phyloP scores from a whole-genome alignment of 1,139 yeast species.

The Hemisphaericaspora xylofermentans region DNA sequence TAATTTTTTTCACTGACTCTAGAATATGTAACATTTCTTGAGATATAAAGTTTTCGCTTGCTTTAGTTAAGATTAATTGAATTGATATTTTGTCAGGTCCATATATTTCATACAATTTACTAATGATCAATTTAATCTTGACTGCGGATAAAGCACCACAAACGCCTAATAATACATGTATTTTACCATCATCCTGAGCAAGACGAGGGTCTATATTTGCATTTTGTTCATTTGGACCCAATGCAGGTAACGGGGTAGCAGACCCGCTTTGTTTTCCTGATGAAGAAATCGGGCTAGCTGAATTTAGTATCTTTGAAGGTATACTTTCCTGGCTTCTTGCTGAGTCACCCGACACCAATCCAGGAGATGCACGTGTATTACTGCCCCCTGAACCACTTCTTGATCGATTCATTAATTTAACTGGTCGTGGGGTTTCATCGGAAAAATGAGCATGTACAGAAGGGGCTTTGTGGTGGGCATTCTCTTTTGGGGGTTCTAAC shows the following conservation, averaged over 20 bases:
- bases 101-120: slow-evolving; percentile 76
- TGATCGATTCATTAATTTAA: slow-evolving; percentile 33
- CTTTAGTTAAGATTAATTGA: slow-evolving; percentile 76
- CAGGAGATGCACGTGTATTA: slow-evolving; percentile 4
- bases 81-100: slow-evolving; percentile 71
- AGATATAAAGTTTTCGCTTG: slow-evolving; percentile 79
- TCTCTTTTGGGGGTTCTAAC: slow-evolving; percentile 31
- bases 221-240: slow-evolving; percentile 39
- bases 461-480: slow-evolving; percentile 52
- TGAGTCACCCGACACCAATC: neutral
- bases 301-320: neutral
- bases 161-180: slow-evolving; percentile 83
- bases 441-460: slow-evolving; percentile 83
- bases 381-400: slow-evolving; percentile 36
- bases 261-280: slow-evolving; percentile 4
- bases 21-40: slow-evolving; percentile 49
- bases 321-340: neutral
- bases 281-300: slow-evolving; percentile 1
- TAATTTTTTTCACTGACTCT: slow-evolving; percentile 45
- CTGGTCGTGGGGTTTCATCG: slow-evolving; percentile 65
- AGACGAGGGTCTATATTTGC: slow-evolving; percentile 72
- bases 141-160: slow-evolving; percentile 85
- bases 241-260: slow-evolving; percentile 9
- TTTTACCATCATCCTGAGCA: slow-evolving; percentile 88
- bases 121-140: slow-evolving; percentile 71